A percentile compares a stretch with the other conserved stretches of the same genome.
These are phyloP conservation scores for Brassica incana DNA, from an alignment of 345 rosid species.

Conservation along the genomic window DNA sequence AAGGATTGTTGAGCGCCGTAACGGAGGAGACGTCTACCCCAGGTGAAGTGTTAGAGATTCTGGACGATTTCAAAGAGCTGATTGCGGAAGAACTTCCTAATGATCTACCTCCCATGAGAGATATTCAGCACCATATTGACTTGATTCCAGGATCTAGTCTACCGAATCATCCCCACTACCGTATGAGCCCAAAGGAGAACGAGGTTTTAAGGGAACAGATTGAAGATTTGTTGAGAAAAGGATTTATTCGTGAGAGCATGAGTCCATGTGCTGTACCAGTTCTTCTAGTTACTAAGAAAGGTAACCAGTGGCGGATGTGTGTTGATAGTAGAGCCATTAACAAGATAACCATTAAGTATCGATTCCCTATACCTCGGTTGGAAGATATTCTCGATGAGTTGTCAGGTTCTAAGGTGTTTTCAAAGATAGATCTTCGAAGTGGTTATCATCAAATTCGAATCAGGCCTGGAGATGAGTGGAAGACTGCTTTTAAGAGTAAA, in stretches of 20 bases:
- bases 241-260: background rate
- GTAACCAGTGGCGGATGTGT: background rate
- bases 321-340: too few species aligned
- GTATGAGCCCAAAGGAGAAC: background rate
- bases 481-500: too few species aligned
- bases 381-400: too few species aligned
- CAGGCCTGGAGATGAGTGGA: too few species aligned
- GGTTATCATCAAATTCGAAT: too few species aligned
- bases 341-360: too few species aligned
- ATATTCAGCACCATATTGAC: too few species aligned
- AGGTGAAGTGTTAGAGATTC: background rate
- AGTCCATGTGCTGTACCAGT: background rate
- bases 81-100: background rate
- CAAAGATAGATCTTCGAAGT: too few species aligned
- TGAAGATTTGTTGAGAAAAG: background rate
- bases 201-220: background rate
- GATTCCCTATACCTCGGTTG: too few species aligned
- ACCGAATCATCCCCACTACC: too few species aligned
- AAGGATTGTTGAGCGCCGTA: background rate
- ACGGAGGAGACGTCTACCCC: background rate
- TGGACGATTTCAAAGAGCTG: background rate
- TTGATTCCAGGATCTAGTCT: too few species aligned
- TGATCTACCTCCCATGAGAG: background rate
- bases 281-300: background rate
- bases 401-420: too few species aligned